Base-by-base conservation (phyloP, 108 stramenopile genomes). In the Skeletonema menzelii region DNA sequence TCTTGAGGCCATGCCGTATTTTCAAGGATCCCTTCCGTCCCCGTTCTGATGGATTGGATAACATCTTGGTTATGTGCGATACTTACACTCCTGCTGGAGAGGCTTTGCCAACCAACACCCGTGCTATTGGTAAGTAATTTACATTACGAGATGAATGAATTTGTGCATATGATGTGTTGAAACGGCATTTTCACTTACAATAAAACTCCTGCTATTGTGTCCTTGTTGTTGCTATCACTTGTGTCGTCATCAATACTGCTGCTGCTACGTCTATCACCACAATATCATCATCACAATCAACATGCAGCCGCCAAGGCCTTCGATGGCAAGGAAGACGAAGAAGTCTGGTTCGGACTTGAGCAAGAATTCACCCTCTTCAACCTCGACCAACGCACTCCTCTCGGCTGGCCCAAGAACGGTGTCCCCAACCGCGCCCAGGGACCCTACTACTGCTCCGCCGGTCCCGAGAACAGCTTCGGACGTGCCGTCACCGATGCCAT, bases 351-450 rank as follows among this genome's bases (percentile, higher is more conserved):
- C 82, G 97, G 97, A 37, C 77, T 97, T 74, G 97, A 98, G 88
- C 97, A 98, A 87, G 97, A 98, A 88, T 98, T 97, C 93, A 98
- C 97, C 56, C 94, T 98, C 53, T 98, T 98, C 91, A 96, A 98
- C 83, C 84, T 79, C 71, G 95, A 96, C 40, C 78, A 88, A 70
- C 69, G 75, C 56, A 97, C 96, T 62, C 97, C 97, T 20, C 92
- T 98, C 47, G 97, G 97, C 30, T 98, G 97, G 97, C 97, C 97
- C 56, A 88, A 92, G 79, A 87, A 84, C 31, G 97, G 97, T 58
- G 84, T 92, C 67, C 93, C 93, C 47, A 70, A 44, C 58, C 91
- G 93, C 47, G 80, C 91, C 12, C 93, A 99, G 79, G 98, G 98
- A 42, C 98, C 98, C 8, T 99, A 99, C 91, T 99, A 99, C 85